phyloP scores from a whole-genome alignment of 1,284 basidiomycete genomes.

The Ganoderma boninense region DNA sequence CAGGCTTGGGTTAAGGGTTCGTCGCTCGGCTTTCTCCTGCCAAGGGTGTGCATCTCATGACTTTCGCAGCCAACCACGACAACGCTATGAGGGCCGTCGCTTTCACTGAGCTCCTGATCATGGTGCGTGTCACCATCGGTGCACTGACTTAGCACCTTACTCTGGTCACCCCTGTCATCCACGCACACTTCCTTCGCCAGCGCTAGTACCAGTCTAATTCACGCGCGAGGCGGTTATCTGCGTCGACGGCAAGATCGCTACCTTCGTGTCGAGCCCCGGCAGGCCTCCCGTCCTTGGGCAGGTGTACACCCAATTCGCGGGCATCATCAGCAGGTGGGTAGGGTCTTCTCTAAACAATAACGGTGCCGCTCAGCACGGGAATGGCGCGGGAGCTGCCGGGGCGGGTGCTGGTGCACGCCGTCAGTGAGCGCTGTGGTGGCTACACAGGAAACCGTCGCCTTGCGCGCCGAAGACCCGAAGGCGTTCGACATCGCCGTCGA shows the following conservation, averaged over 20 bases:
- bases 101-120: conserved; percentile 84
- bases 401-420: conserved; percentile 43
- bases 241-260: conserved; percentile 55
- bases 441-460: conserved; percentile 27
- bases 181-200: conserved; percentile 90
- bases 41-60: conserved; percentile 5
- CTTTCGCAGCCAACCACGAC: conserved; percentile 83
- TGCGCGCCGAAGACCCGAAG: conserved; percentile 53
- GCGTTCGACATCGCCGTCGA: conserved; percentile 67
- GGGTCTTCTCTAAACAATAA: conserved; percentile 49
- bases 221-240: conserved; percentile 77
- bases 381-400: conserved; percentile 43
- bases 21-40: conserved; percentile 31
- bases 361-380: conserved; percentile 42
- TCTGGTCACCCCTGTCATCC: conserved; percentile 85
- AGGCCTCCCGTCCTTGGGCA: conserved; percentile 61
- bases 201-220: conserved; percentile 94
- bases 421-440: conserved; percentile 34
- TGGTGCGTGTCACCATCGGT: conserved; percentile 81
- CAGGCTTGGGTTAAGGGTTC: conserved; percentile 91
- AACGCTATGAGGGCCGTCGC: conserved; percentile 91
- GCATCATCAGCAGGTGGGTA: conserved; percentile 61
- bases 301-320: conserved; percentile 65
- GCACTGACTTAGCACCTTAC: conserved; percentile 82
- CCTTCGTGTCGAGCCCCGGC: conserved; percentile 54